A percentile compares a stretch with the other conserved stretches of the same genome.
These are phyloP conservation scores for Talaromyces atroroseus DNA, from an alignment of 2,329 filamentous ascomycete genomes.

Conservation along the genomic window DNA sequence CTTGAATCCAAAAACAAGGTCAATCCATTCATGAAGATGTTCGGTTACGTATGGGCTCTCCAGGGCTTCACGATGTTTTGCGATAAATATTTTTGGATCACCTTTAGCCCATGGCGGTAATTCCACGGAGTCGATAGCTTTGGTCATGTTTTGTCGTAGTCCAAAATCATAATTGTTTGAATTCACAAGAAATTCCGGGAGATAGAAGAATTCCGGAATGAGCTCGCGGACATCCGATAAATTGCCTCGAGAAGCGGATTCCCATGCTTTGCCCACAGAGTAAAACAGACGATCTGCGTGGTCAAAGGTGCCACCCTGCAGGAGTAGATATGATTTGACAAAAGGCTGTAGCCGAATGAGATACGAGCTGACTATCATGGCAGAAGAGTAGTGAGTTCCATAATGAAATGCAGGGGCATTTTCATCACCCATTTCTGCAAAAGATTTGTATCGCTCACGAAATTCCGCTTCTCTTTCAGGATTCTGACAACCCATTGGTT, in stretches of 20 bases:
- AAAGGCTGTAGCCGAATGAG: conserved; percentile 93
- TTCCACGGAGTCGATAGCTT: conserved; percentile 75
- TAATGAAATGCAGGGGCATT: conserved; percentile 83
- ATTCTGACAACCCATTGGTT: conserved; percentile 93
- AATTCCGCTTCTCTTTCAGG: conserved; percentile 70
- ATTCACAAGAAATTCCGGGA: conserved; percentile 93
- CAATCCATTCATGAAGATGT: conserved; percentile 90
- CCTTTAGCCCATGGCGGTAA: conserved; percentile 97
- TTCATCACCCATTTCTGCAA: conserved; percentile 82
- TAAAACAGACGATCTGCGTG: conserved; percentile 94
- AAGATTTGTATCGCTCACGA: conserved; percentile 74
- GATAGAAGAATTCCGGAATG: conserved; percentile 94
- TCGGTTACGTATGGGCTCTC: conserved; percentile 90
- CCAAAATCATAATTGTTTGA: conserved; percentile 94
- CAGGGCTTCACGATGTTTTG: conserved; percentile 89
- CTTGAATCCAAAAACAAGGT: conserved; percentile 89
- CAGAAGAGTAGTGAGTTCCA: conserved; percentile 96
- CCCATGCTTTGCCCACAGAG: conserved; percentile 86
- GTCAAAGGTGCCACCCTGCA: conserved; percentile 95
- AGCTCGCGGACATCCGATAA: conserved; percentile 93
- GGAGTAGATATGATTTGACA: conserved; percentile 86
- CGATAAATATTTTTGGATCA: conserved; percentile 90
- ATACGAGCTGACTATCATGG: conserved; percentile 97
- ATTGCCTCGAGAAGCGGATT: conserved; percentile 79
- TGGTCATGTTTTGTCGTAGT: conserved; percentile 70